Evolutionary conservation across 1,139 yeast genomes (phyloP), one percentile per base, ranked within the genome.

Genomic region (Kluyveromyces sp.): DNA sequence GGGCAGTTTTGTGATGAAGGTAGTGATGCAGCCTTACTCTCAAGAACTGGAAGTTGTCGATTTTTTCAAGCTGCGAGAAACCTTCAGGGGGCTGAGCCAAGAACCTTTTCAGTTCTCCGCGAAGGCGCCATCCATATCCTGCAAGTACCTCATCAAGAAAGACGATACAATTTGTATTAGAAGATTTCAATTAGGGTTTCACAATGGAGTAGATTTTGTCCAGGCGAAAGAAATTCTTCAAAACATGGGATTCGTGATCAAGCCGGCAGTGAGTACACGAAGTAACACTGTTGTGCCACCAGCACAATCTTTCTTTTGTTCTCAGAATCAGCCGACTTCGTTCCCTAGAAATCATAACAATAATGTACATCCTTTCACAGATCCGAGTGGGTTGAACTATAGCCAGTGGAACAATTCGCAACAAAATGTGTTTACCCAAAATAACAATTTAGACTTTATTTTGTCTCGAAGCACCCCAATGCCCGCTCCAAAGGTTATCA

Each of bases 151-250:
- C 26, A 35, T 41, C 4, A 15, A 16, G 4, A 35, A 37, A 12
- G 42, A 41, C 11, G 38, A 46, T 7, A 18, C 11, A 4, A 26
- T 28, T 7, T 38, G 36, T 25, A 26, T 58, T 33, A 52, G 44
- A 36, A 41, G 62, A 20, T 58, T 58, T 40, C 63, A 58, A 42
- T 38, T 58, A 7, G 49, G 50, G 6, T 50, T 57, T 25, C 22
- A 25, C 2, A 45, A 43, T 26, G 46, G 40, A 3, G 29, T 33
- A 2, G 60, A 54, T 15, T 56, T 50, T 46, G 33, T 32, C 2
- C 44, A 39, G 9, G 43, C 52, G 6, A 36, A 42, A 16, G 32
- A 40, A 1, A 22, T 48, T 2, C 40, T 57, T n/a, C 34, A 33
- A 11, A 39, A 39, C 18, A 37, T 51, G 13, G 50, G 50, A 6